Base-by-base conservation (phyloP, 106 monocot genomes). In the Dactylorhiza incarnata region DNA sequence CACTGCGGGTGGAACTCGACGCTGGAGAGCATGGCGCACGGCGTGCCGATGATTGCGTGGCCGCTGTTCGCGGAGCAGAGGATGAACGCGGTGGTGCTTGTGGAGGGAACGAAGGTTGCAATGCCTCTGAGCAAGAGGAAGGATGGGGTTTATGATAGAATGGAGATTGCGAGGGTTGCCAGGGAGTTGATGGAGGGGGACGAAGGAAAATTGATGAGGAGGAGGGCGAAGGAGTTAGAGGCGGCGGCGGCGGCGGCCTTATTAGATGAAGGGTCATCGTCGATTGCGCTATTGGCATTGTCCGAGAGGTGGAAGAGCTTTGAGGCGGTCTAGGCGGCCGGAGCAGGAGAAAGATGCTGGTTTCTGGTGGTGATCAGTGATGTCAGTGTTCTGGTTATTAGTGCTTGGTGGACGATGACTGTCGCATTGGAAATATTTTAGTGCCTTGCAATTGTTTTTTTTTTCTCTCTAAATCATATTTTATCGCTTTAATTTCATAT, bases 1-100 rank as follows among this genome's bases (percentile, higher is more conserved):
- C 94, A 94, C 78, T 63, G 85, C 37, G 91, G 94, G 14, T 94
- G 94, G 94, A 94, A 91, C 67, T 95, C 95, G 11, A 66, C 73
- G 44, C 74, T 90, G 80, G 90, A 94, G 80, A 85, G 86, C 68
- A 23, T 88, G 46, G 61, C 65, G 17, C 46, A 77, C 48, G 93
- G 93, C 5, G 88, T 93, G 76, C 88, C 94, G 16, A 83, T 94
- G 84, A 80, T 94, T 23, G 86, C 83, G 17, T 94, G 94, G 94
- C 94, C 94, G 15, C 73, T 94, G 68, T 94, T 85, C 22, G 90
- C 90, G 0, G 90, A 94, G 83, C 94, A 94, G 81, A 82, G 71
- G 70, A 82, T 86, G 84, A 94, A 94, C 72, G 84, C 94, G 7
- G 86, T 78, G 81, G 48, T 88, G 88, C 59, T 94, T 80, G 75